Evolutionary conservation across 768 basidiomycete genomes (phyloP).

Genomic region (Phaffia tasmanica): DNA sequence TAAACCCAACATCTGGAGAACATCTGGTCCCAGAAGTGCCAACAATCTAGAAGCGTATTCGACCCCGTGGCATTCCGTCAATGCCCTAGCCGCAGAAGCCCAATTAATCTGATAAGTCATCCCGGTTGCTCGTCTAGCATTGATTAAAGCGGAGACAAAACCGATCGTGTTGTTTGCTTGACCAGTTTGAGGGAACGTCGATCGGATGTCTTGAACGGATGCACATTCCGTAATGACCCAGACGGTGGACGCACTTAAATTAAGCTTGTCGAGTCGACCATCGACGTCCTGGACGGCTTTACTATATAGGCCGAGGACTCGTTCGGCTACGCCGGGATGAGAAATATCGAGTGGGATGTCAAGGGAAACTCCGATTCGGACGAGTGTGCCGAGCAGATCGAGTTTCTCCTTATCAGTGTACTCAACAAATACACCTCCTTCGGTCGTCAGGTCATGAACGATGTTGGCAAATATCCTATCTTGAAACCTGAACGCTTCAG

Average conservation of each 20-base stretch:
- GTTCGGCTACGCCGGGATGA: slow-evolving; percentile 3
- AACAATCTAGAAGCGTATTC: not conserved
- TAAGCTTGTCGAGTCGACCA: slow-evolving; percentile 1
- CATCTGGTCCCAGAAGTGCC: not conserved
- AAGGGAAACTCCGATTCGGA: not conserved
- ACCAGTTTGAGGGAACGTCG: slow-evolving; percentile 2
- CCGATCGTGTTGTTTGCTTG: not conserved
- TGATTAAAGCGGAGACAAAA: slow-evolving; percentile 17
- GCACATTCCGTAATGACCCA: not conserved
- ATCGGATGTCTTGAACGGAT: slow-evolving; percentile 5
- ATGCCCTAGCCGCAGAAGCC: slow-evolving; percentile 10
- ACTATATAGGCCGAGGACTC: slow-evolving; percentile 20
- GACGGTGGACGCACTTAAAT: not conserved
- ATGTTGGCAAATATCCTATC: slow-evolving; percentile 19
- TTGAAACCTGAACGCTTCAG: slow-evolving; percentile 21
- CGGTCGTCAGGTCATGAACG: slow-evolving; percentile 20
- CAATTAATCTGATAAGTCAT: slow-evolving; percentile 13
- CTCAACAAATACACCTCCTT: not conserved
- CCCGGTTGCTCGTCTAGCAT: slow-evolving; percentile 4
- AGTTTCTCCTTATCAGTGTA: slow-evolving; percentile 12
- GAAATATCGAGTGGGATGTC: slow-evolving; percentile 7
- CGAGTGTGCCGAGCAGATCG: slow-evolving; percentile 13
- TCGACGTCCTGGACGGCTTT: slow-evolving; percentile 26
- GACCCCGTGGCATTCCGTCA: slow-evolving; percentile 18
- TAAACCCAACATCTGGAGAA: not conserved